These are phyloP conservation scores for Miscanthus lutarioriparius DNA, from an alignment of 176 grass and related monocot genomes.

Conservation along the genomic window DNA sequence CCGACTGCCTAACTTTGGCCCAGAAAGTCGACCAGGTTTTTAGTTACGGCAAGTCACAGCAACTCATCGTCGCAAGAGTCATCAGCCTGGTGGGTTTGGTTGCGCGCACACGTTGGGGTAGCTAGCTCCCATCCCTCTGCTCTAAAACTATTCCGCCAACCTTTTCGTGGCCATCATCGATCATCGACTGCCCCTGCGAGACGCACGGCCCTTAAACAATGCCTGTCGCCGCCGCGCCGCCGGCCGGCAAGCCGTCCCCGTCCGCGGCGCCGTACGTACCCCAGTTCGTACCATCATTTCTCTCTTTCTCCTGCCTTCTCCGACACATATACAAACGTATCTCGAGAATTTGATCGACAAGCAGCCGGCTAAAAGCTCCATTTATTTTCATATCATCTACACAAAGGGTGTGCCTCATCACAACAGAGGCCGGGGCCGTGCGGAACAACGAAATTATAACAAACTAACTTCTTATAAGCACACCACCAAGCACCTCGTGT, in stretches of 20 bases:
- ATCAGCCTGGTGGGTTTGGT: not conserved
- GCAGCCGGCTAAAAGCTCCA: too few relatives aligned
- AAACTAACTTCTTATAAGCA: too few relatives aligned
- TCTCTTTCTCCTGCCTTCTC: too few relatives aligned
- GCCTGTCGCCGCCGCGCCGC: not conserved
- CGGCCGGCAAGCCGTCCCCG: not conserved
- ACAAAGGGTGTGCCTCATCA: too few relatives aligned
- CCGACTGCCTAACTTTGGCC: not conserved
- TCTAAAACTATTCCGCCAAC: not conserved
- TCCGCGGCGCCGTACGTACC: constrained; percentile 13
- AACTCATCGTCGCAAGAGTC: not conserved
- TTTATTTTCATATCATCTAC: too few relatives aligned
- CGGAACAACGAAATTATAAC: too few relatives aligned
- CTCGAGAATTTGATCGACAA: too few relatives aligned
- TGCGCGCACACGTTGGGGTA: not conserved
- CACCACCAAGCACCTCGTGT: too few relatives aligned
- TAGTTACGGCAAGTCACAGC: not conserved
- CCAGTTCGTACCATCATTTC: not conserved
- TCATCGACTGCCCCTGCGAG: not conserved
- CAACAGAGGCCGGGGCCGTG: too few relatives aligned
- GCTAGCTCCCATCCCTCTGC: not conserved
- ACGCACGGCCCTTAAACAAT: constrained; percentile 16
- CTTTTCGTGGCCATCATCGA: constrained; percentile 11
- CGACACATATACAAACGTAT: not conserved
- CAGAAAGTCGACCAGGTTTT: not conserved